Evolutionary conservation across 2,329 filamentous ascomycete genomes (phyloP).

Genomic region (Trichoderma sp.): DNA sequence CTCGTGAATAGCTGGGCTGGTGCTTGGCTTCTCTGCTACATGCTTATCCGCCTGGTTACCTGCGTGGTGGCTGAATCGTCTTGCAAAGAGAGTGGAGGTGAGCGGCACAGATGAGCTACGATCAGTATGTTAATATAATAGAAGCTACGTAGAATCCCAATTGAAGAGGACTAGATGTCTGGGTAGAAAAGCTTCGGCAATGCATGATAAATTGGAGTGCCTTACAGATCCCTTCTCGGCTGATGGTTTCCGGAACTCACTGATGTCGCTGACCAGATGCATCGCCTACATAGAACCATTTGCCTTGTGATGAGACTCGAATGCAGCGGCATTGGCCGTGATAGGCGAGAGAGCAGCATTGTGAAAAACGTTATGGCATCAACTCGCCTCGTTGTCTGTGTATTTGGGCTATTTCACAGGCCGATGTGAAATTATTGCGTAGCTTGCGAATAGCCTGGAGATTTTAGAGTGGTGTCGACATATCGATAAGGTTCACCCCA

Average conservation of each 20-base stretch:
- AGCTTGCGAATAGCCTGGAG: background rate
- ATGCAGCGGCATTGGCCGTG: background rate
- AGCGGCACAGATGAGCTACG: background rate
- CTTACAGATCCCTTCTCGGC: conserved; percentile 3
- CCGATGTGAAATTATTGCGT: background rate
- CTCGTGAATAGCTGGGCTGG: conserved; percentile 54
- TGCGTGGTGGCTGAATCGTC: conserved; percentile 16
- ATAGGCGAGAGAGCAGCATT: conserved; percentile 3
- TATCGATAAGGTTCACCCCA: conserved; percentile 4
- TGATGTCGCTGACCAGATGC: background rate
- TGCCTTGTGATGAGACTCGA: background rate
- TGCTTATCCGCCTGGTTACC: conserved; percentile 8
- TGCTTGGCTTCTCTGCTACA: background rate
- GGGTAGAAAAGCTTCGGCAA: background rate
- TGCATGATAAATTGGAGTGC: background rate
- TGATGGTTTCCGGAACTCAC: background rate
- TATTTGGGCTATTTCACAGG: background rate
- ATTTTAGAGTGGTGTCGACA: background rate
- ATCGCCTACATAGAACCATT: background rate
- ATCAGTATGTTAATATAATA: background rate
- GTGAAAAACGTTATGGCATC: background rate
- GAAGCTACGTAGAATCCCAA: background rate
- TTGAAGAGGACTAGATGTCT: background rate
- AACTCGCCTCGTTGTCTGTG: background rate
- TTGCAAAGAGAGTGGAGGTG: background rate